These are phyloP conservation scores for Lobulomyces angularis DNA, from an alignment of 192 early-diverging fungal species.

Conservation along the genomic window DNA sequence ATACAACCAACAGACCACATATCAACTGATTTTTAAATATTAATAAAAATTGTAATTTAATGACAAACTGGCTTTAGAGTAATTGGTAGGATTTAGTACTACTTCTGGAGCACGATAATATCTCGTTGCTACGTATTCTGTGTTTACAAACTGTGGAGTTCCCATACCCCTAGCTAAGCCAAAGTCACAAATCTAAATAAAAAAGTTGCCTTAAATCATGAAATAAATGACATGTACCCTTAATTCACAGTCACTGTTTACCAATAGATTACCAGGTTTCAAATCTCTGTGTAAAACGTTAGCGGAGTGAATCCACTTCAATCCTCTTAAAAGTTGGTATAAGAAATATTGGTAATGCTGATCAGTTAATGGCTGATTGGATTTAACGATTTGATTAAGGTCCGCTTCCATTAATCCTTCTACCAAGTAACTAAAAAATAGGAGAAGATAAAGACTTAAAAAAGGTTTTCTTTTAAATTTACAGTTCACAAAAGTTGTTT, in stretches of 20 bases:
- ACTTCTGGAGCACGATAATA: conserved; percentile 99
- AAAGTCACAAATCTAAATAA: conserved; percentile 92
- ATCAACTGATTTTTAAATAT: conserved; percentile 37
- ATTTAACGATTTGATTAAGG: conserved; percentile 78
- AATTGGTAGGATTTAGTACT: conserved; percentile 93
- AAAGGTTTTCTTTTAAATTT: conserved; percentile 1
- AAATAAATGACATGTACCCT: conserved; percentile 41
- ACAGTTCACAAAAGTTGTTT: conserved; percentile 23
- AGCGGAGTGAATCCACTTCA: conserved; percentile 89
- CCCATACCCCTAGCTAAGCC: conserved; percentile 93
- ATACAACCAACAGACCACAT: conserved; percentile 99
- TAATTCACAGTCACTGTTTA: conserved; percentile 95
- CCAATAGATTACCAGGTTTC: conserved; percentile 92
- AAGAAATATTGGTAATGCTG: conserved; percentile 84
- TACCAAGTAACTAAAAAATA: conserved; percentile 25
- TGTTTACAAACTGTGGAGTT: too few relatives aligned
- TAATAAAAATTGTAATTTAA: not conserved
- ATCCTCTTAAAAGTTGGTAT: conserved; percentile 76
- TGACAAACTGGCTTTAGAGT: conserved; percentile 80
- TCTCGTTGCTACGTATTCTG: conserved; percentile 98
- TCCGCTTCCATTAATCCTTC: conserved; percentile 83
- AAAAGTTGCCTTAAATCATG: too few relatives aligned
- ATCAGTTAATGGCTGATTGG: conserved; percentile 65
- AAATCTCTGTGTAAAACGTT: conserved; percentile 91
- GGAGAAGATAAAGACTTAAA: not conserved